phyloP scores from a whole-genome alignment of 176 grass and related monocot species.

The Avena atlantica region DNA sequence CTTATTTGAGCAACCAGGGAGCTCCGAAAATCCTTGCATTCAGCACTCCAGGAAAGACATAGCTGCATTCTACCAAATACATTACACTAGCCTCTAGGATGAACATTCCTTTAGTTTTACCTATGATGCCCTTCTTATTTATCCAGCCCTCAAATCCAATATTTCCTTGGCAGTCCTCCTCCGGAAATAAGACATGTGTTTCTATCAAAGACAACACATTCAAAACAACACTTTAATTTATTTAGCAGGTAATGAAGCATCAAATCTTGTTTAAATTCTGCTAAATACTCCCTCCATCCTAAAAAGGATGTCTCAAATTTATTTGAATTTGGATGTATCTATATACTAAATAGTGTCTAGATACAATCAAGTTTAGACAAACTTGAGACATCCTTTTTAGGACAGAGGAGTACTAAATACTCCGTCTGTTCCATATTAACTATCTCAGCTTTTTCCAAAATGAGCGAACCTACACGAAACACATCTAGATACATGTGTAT shows the following conservation, averaged over 20 bases:
- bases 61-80: background rate
- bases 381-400: too few relatives aligned
- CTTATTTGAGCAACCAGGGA: background rate
- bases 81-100: background rate
- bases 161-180: slow-evolving; percentile 80
- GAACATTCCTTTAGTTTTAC: background rate
- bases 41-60: background rate
- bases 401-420: too few relatives aligned
- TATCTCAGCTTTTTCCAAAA: too few relatives aligned
- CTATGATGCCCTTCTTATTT: slow-evolving; percentile 24
- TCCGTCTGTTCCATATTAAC: too few relatives aligned
- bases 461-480: too few relatives aligned
- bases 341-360: too few relatives aligned
- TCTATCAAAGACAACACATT: slow-evolving; percentile 53
- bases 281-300: background rate
- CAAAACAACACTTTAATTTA: slow-evolving; percentile 32
- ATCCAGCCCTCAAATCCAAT: slow-evolving; percentile 68
- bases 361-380: too few relatives aligned
- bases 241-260: slow-evolving; percentile 8
- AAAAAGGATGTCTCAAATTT: too few relatives aligned
- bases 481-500: too few relatives aligned
- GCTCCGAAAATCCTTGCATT: slow-evolving; percentile 5
- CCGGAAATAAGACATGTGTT: slow-evolving; percentile 85
- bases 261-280: background rate
- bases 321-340: too few relatives aligned